Evolutionary conservation across 805 yeast genomes (phyloP), one percentile per base, ranked within the genome.

Genomic region (Naumovozyma baii): DNA sequence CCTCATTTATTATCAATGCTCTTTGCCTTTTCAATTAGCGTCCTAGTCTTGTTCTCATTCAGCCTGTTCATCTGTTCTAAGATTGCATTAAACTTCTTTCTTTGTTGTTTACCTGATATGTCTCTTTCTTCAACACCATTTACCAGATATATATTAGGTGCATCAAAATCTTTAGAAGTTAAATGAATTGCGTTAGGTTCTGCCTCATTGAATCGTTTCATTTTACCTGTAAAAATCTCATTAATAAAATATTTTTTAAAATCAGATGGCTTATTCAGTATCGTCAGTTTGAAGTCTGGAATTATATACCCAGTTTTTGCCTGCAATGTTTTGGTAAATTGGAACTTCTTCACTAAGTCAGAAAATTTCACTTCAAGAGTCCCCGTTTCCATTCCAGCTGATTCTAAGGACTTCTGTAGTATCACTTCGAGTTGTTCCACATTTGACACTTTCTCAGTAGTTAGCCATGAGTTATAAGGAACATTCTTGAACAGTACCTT

Each of bases 111-210:
- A 33, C 69, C 67, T 39, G 65, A 62, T n/a, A 69, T 67, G 50
- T 69, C 76, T 29, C 31, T 29, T 8, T 41, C 41, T 3, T 32
- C 17, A 9, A 46, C 38, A 32, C 34, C 25, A 33, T 72, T 63
- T 41, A 72, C 76, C 44, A 78, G 64, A 45, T 69, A 68, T 26
- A 79, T 63, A 48, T 82, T 83, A 3, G 74, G 66, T 31, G 81
- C 76, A 22, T 61, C 66, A 52, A 76, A 82, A 34, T 74, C 78
- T 20, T 66, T 67, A 5, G 66, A 57, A 41, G 75, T 65, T 48
- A 84, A 66, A 44, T 78, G 76, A 40, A 84, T 74, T 20, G 85
- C 90, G 51, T 81, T 74, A n/a, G 92, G 87, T 51, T 78, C 74
- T 55, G 78, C 72, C 54, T 81, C 87, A 50, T 73, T 74, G 47